A percentile compares a stretch with the other conserved stretches of the same genome.
These are phyloP conservation scores for Coemansia sp. DNA, from an alignment of 192 early-diverging fungal species.

Conservation along the genomic window DNA sequence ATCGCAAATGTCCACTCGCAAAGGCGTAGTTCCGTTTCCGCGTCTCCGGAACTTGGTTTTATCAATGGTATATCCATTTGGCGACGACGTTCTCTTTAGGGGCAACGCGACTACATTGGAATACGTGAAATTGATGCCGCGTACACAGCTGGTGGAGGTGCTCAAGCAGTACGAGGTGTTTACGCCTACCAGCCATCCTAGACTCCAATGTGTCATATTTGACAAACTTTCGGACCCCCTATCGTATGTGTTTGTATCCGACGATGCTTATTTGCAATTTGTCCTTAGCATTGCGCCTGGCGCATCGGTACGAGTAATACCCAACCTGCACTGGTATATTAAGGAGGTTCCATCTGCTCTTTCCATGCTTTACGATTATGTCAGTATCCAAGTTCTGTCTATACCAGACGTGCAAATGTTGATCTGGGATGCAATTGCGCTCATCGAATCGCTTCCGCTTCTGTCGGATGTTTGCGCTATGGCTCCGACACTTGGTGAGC, in stretches of 20 bases:
- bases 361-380: neutral
- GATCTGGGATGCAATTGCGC: neutral
- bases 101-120: neutral
- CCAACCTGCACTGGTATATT: neutral
- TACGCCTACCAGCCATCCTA: neutral
- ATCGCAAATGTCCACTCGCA: too few species aligned
- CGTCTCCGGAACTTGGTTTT: neutral
- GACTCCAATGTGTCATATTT: neutral
- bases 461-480: neutral
- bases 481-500: neutral
- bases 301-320: neutral
- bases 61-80: neutral
- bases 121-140: neutral
- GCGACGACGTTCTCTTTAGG: neutral
- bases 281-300: neutral
- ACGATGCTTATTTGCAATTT: neutral
- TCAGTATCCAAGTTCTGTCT: neutral
- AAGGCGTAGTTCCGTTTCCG: neutral
- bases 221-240: neutral
- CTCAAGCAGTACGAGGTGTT: neutral
- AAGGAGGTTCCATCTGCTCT: neutral
- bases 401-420: neutral
- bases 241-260: neutral
- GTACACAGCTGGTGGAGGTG: neutral
- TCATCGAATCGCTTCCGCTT: neutral